A percentile compares a stretch with the other conserved stretches of the same genome.
These are phyloP conservation scores for Hirschioporus abietinus DNA, from an alignment of 768 basidiomycete species.

Conservation along the genomic window DNA sequence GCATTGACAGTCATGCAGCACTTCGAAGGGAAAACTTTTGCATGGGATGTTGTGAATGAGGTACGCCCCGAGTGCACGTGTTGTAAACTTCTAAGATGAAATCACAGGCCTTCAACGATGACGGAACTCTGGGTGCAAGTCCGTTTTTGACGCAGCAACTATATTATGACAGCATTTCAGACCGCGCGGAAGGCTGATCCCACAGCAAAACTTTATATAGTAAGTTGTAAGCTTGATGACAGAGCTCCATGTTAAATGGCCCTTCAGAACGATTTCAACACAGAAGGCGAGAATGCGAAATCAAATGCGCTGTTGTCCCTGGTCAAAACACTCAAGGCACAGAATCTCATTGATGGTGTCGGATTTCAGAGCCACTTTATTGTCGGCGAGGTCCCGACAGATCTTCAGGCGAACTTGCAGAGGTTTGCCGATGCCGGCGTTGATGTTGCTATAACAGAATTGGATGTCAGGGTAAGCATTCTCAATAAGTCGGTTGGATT, in stretches of 20 bases:
- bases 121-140: slow-evolving; percentile 48
- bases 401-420: slow-evolving; percentile 41
- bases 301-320: slow-evolving; percentile 53
- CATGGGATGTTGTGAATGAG: slow-evolving; percentile 52
- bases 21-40: slow-evolving; percentile 7
- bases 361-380: slow-evolving; percentile 59
- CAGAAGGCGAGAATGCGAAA: slow-evolving; percentile 35
- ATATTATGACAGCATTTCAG: slow-evolving; percentile 43
- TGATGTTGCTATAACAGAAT: slow-evolving; percentile 65
- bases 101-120: slow-evolving; percentile 38
- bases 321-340: slow-evolving; percentile 39
- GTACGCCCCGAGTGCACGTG: slow-evolving; percentile 9
- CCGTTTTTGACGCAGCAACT: slow-evolving; percentile 50
- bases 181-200: slow-evolving; percentile 53
- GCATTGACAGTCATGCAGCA: slow-evolving; percentile 2
- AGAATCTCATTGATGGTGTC: slow-evolving; percentile 51
- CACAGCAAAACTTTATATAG: slow-evolving; percentile 50
- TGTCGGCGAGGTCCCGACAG: slow-evolving; percentile 47
- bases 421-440: slow-evolving; percentile 55
- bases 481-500: neutral
- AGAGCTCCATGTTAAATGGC: slow-evolving; percentile 6
- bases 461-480: slow-evolving; percentile 43
- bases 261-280: neutral
- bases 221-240: slow-evolving; percentile 31
- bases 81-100: slow-evolving; percentile 17